phyloP scores from a whole-genome alignment of 106 monocot genomes.

The Allium cepa region DNA sequence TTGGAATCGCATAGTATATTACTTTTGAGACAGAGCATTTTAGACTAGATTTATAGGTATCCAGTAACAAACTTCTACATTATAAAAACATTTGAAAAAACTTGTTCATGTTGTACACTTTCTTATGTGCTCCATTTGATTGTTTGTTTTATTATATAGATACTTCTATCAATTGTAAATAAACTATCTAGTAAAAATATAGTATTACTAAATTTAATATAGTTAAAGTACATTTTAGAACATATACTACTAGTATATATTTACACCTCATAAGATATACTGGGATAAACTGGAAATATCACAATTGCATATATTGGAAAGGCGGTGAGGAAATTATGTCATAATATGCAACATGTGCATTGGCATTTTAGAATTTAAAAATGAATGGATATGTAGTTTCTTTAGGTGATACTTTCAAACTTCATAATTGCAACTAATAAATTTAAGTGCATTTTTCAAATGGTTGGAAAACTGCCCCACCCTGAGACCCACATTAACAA shows the following conservation, averaged over 20 bases:
- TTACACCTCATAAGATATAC: too few species aligned
- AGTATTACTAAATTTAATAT: too few species aligned
- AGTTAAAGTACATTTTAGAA: too few species aligned
- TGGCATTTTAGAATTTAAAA: constrained; percentile 83
- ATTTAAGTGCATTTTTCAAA: too few species aligned
- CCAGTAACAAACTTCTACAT: not conserved
- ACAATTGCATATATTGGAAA: constrained; percentile 72
- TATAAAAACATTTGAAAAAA: too few species aligned
- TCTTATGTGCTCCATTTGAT: too few species aligned
- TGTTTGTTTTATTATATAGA: not conserved
- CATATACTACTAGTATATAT: too few species aligned
- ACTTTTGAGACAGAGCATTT: constrained; percentile 39
- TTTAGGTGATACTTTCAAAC: constrained; percentile 35
- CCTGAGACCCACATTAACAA: too few species aligned
- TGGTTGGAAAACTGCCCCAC: too few species aligned
- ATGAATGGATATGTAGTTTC: constrained; percentile 80
- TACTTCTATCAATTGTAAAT: constrained; percentile 3
- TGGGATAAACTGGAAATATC: too few species aligned
- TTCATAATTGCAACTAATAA: too few species aligned
- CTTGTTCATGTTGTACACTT: too few species aligned
- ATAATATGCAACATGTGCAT: constrained; percentile 44
- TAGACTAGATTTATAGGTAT: constrained; percentile 74
- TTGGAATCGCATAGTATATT: constrained; percentile 65
- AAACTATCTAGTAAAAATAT: constrained; percentile 16
- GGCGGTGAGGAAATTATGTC: constrained; percentile 65